Evolutionary conservation across 78 protist species (phyloP), one percentile per base, ranked within the genome.

Genomic region (Guillardia theta): DNA sequence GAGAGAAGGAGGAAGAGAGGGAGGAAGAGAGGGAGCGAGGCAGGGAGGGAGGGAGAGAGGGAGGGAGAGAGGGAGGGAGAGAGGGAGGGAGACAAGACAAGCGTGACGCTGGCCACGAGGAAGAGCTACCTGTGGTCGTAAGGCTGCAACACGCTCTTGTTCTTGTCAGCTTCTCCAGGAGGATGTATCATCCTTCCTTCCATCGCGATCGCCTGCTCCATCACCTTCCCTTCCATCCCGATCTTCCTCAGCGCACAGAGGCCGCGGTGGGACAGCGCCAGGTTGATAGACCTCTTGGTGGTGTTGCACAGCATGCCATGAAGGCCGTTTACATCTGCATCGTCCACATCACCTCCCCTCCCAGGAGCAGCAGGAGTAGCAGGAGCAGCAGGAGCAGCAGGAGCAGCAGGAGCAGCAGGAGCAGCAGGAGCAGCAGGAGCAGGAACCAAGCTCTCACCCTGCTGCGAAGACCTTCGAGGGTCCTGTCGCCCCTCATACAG

Each of bases 171-270:
- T 48, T 78, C 53, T 24, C 48, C 48, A 18, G 50, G 90, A 4
- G 90, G 90, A 36, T 78, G 90, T 12, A 78, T 78, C 90, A 78
- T 78, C 30, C 90, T 19, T 36, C 90, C 90, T 30, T 78, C 48
- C 90, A 78, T 78, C 21, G 90, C 43, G 10, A 78, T 48, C 48
- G 90, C 90, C 45, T 78, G 10, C 48, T 78, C 33, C 1, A 78
- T 24, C 10, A 78, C 39, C 1, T 78, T 30, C 45, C 18, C 45
- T 36, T 78, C 90, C 4, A 78, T 24, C 90, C 90, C 90, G 3
- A 78, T 19, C 12, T 18, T 30, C 21, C 24, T 37, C 43, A 78
- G 90, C 53, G 90, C 90, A 36, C 90, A 78, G 48, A 78, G 18
- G 19, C 90, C 90, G 0, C 90, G 45, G 90, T 78, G 90, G 5